Evolutionary conservation across 2,329 filamentous ascomycete species (phyloP), one percentile per base, ranked within the genome.

Genomic region (Dendrostoma leiphaemia): DNA sequence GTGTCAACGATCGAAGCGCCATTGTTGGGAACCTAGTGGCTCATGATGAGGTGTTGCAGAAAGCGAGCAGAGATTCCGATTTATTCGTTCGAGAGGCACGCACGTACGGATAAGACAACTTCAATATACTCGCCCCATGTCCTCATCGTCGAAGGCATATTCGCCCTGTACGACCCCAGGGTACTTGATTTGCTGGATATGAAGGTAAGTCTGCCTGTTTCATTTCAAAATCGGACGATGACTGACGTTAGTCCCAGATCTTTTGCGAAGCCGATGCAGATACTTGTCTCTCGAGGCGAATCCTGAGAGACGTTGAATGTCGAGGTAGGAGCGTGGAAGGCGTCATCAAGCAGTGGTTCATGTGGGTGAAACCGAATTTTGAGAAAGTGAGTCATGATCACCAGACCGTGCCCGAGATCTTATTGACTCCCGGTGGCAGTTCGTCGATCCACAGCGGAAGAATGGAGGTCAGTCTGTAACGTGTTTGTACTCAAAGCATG

Each of bases 331-430:
- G 96, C 65, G 89, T 97, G 53, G 89, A 97, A 67, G 94, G 94
- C 37, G 93, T 92, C 65, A 92, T 99, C 69, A 97, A 97, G 71
- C 94, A 99, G 70, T 99, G 94, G 94, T 97, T 97, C 69, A 77
- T 76, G 10, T 99, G 89, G 67, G 94, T 99, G 40, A 99, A 99
- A 72, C 94, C 94, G 3, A 97, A 97, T 66, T 97, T 95, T 64
- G 89, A 93, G 69, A 90, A 88, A 71, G 81, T 80, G 65, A 52
- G 64, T 50, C 3, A 29, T 6, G 2, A 28, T 1, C 15, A 12
- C 34, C 10, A 6, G 45, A 5, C 9, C 19, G 8, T 1, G 12
- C 4, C 5, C 6, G 9, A 21, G 19, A 19, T 3, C 12, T n/a
- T 51, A 43, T 54, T 62, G 65, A 51, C 65, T 9, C 17, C 6